phyloP scores from a whole-genome alignment of 1,284 basidiomycete species.

The Cutaneotrichosporon mucoides region DNA sequence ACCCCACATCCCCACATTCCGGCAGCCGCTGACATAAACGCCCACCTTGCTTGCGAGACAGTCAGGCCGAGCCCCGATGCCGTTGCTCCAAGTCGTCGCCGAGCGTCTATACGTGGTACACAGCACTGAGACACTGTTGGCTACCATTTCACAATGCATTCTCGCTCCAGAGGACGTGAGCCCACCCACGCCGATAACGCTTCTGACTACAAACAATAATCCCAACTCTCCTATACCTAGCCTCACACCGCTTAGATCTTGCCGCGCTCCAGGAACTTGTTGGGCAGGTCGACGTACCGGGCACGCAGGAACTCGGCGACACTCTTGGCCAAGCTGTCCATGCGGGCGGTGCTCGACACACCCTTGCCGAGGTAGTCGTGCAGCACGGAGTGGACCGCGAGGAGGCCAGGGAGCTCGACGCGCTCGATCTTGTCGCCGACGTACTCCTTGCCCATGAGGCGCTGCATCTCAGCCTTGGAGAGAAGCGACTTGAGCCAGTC shows the following conservation, averaged over 20 bases:
- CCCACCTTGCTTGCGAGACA: too few species aligned
- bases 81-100: too few species aligned
- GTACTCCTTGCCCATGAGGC: conserved; percentile 24
- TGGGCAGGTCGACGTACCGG: conserved; percentile 13
- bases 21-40: too few species aligned
- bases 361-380: conserved; percentile 39
- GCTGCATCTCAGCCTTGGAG: conserved; percentile 13
- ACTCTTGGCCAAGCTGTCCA: conserved; percentile 18
- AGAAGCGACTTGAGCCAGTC: conserved; percentile 24
- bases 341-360: conserved; percentile 8
- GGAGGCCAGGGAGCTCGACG: conserved; percentile 28
- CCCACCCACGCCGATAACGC: too few species aligned
- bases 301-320: conserved; percentile 18
- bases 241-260: conserved; percentile 8
- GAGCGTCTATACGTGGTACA: too few species aligned
- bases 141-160: too few species aligned
- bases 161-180: too few species aligned
- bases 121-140: too few species aligned
- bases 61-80: too few species aligned
- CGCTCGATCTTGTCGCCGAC: conserved; percentile 24
- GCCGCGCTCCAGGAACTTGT: conserved; percentile 14
- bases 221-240: too few species aligned
- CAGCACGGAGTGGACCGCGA: conserved; percentile 36
- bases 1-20: too few species aligned
- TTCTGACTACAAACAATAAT: too few species aligned